phyloP scores from a whole-genome alignment of 176 grass and related monocot genomes.

The Oryza meyeriana region DNA sequence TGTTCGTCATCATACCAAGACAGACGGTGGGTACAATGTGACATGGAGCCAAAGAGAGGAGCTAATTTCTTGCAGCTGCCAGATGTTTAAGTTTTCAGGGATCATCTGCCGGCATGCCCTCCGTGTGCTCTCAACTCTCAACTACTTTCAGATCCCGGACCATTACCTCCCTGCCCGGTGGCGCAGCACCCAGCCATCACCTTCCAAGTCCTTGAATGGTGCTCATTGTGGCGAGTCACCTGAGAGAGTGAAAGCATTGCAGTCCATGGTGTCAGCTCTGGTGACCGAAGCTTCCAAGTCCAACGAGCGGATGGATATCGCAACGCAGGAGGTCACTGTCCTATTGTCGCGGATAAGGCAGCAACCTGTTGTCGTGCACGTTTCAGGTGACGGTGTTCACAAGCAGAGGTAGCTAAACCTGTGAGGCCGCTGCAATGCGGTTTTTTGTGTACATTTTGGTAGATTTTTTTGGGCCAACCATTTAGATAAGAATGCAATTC shows the following conservation, averaged over 20 bases:
- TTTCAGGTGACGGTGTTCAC: constrained; percentile 22
- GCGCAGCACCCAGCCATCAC: constrained; percentile 28
- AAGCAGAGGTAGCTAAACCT: neutral
- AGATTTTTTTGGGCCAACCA: neutral
- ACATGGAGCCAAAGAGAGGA: constrained; percentile 56
- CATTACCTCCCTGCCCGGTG: constrained; percentile 55
- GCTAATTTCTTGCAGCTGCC: constrained; percentile 67
- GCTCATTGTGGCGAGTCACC: constrained; percentile 21
- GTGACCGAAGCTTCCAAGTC: constrained; percentile 64
- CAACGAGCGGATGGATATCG: constrained; percentile 55
- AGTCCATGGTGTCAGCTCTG: constrained; percentile 47
- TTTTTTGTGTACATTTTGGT: neutral
- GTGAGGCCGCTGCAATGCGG: neutral
- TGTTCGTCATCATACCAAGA: constrained; percentile 55
- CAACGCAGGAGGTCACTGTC: constrained; percentile 42
- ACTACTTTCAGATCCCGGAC: constrained; percentile 66
- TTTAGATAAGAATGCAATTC: neutral
- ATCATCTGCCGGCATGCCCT: constrained; percentile 63
- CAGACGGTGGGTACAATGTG: constrained; percentile 27
- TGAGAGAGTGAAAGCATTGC: constrained; percentile 38
- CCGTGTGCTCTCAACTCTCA: constrained; percentile 42
- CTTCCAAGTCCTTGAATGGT: constrained; percentile 19
- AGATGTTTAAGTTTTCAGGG: constrained; percentile 62
- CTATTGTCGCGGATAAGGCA: constrained; percentile 55
- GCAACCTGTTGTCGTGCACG: constrained; percentile 3